Conservation (phyloP, 2,329 filamentous ascomycete genomes). For the Diaporthe nobilis region DNA sequence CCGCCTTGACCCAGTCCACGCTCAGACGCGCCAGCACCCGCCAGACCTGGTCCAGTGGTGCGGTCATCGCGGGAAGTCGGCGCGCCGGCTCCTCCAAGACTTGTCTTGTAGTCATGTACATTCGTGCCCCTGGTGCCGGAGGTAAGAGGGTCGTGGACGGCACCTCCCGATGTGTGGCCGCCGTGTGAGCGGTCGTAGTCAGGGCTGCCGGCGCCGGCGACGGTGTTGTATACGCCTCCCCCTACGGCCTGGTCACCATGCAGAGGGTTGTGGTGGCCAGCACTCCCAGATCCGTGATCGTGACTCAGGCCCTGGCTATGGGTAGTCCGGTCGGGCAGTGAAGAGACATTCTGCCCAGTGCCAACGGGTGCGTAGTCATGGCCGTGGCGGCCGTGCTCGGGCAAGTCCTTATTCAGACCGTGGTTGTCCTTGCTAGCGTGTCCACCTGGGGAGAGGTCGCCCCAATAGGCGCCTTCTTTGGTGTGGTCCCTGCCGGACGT, state of each 20-base stretch:
- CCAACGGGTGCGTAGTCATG: background rate
- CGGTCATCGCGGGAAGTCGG: conserved; percentile 41
- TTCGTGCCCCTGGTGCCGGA: conserved; percentile 30
- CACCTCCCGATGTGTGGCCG: conserved; percentile 4
- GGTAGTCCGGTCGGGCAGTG: background rate
- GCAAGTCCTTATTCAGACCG: conserved; percentile 11
- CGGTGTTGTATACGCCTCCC: conserved; percentile 31
- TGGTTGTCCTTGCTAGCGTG: conserved; percentile 21
- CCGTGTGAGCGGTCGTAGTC: conserved; percentile 28
- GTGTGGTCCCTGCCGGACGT: conserved; percentile 4
- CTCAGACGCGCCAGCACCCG: conserved; percentile 6
- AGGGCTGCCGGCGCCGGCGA: conserved; percentile 33
- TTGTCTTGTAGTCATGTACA: conserved; percentile 36
- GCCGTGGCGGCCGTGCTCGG: conserved; percentile 17
- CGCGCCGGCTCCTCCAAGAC: conserved; percentile 31
- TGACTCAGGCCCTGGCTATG: conserved; percentile 12
- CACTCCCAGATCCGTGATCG: background rate
- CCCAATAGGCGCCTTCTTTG: conserved; percentile 38
- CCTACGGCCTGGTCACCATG: conserved; percentile 29
- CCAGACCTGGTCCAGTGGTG: conserved; percentile 32
- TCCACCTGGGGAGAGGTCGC: conserved; percentile 31
- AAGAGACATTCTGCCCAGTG: background rate
- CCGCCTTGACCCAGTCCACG: background rate
- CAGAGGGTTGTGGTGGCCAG: conserved; percentile 5
- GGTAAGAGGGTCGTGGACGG: conserved; percentile 31